Evolutionary conservation across 805 yeast species (phyloP).

Genomic region (Candida palmyrensis): DNA sequence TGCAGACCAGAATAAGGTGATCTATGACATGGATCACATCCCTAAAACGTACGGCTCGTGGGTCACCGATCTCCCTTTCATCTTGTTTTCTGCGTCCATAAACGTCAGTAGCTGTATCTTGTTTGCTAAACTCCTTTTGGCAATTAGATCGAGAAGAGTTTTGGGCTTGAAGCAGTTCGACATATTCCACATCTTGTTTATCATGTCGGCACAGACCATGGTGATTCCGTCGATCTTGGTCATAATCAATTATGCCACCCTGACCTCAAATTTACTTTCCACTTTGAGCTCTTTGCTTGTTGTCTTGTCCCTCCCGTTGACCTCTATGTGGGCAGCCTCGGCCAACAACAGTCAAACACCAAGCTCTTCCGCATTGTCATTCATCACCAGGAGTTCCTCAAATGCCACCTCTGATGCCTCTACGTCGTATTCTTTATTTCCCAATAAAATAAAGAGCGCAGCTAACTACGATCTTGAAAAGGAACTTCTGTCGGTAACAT

Average conservation of each 20-base stretch:
- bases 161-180: slow-evolving; percentile 82
- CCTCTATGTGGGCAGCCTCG: slow-evolving; percentile 85
- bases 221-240: slow-evolving; percentile 70
- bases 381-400: slow-evolving; percentile 4
- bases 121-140: slow-evolving; percentile 57
- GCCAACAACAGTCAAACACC: slow-evolving; percentile 42
- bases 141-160: slow-evolving; percentile 66
- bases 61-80: slow-evolving; percentile 49
- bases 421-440: slow-evolving; percentile 8
- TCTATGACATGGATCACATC: slow-evolving; percentile 6
- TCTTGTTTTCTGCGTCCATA: slow-evolving; percentile 67
- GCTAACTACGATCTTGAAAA: slow-evolving; percentile 4
- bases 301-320: slow-evolving; percentile 70
- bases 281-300: slow-evolving; percentile 58
- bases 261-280: slow-evolving; percentile 21
- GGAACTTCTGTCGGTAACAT: slow-evolving; percentile 5
- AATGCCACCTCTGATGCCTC: slow-evolving; percentile 3
- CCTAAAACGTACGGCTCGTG: slow-evolving; percentile 16
- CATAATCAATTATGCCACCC: slow-evolving; percentile 46
- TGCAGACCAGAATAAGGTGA: slow-evolving; percentile 7
- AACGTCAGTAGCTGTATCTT: slow-evolving; percentile 58
- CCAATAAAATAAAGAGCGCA: slow-evolving; percentile 8
- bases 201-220: slow-evolving; percentile 80
- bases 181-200: slow-evolving; percentile 70
- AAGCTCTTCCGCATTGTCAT: slow-evolving; percentile 11